These are phyloP conservation scores for Coelastrella sp. DNA, from an alignment of 139 green algal species.

Conservation along the genomic window DNA sequence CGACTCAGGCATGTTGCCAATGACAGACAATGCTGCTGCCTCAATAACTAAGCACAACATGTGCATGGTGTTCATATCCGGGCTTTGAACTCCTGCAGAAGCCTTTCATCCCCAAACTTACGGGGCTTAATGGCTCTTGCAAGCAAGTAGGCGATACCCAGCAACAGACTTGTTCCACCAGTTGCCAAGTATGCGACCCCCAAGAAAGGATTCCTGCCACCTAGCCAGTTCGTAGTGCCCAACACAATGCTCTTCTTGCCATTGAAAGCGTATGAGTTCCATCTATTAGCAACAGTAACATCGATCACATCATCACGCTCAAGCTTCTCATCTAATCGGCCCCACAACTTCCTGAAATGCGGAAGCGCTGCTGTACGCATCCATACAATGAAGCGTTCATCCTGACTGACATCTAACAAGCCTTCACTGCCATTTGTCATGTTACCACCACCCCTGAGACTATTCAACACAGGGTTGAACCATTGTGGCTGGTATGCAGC, in stretches of 20 bases:
- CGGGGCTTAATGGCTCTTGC: constrained; percentile 48
- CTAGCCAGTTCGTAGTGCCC: constrained; percentile 84
- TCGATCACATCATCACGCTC: constrained; percentile 56
- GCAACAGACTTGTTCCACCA: constrained; percentile 64
- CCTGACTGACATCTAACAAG: constrained; percentile 65
- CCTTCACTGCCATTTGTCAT: background rate
- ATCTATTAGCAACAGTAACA: constrained; percentile 58
- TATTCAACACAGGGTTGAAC: constrained; percentile 50
- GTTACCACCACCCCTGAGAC: constrained; percentile 51
- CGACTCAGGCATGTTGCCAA: too few relatives aligned
- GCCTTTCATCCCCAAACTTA: constrained; percentile 41
- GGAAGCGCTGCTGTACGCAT: constrained; percentile 86
- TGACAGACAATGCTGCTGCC: too few relatives aligned
- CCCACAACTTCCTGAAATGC: constrained; percentile 74
- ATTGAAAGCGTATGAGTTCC: constrained; percentile 85
- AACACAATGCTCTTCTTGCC: constrained; percentile 83
- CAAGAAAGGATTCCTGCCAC: constrained; percentile 83
- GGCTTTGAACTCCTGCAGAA: background rate
- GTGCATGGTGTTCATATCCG: background rate
- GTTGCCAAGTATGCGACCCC: constrained; percentile 80
- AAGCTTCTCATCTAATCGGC: constrained; percentile 55
- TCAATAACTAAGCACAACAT: too few relatives aligned
- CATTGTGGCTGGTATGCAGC: constrained; percentile 53
- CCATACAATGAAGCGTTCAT: constrained; percentile 97
- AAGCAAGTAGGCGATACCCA: constrained; percentile 61